These are phyloP conservation scores for Effrenium voratum DNA, from an alignment of 73 alveolate genomes.

Conservation along the genomic window DNA sequence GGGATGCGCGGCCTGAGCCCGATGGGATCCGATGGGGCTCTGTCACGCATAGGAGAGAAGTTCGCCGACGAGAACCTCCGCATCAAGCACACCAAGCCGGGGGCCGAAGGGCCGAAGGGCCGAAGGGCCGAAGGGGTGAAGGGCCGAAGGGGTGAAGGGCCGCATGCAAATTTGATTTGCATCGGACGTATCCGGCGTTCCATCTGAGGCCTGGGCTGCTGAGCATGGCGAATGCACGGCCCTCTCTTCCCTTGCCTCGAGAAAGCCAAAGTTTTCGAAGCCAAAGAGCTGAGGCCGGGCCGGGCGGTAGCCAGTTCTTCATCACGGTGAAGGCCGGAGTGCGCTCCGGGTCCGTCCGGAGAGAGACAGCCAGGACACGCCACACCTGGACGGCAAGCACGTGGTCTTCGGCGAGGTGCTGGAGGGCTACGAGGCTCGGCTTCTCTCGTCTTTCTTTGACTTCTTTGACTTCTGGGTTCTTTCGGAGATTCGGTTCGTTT, in stretches of 20 bases:
- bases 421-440: constrained; percentile 95
- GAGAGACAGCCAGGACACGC: constrained; percentile 94
- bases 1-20: neutral
- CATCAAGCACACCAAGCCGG: constrained; percentile 96
- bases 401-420: constrained; percentile 98
- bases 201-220: constrained; percentile 96
- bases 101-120: neutral
- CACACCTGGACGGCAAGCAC: constrained; percentile 98
- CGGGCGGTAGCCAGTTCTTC: constrained; percentile 96
- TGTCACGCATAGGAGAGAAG: constrained; percentile 95
- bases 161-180: neutral
- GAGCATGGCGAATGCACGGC: constrained; percentile 97
- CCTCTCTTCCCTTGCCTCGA: constrained; percentile 54
- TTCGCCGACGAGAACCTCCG: constrained; percentile 98
- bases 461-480: neutral
- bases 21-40: no score
- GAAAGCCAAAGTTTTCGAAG: no score
- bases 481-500: neutral
- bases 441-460: neutral
- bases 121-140: neutral
- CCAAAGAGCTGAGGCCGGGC: no score
- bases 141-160: neutral
- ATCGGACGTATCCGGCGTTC: neutral
- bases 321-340: constrained; percentile 34
- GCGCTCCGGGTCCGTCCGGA: neutral